A percentile compares a stretch with the other conserved stretches of the same genome.
Conservation (phyloP, 2,329 filamentous ascomycete genomes). For the Mycosphaerella arachidis region DNA sequence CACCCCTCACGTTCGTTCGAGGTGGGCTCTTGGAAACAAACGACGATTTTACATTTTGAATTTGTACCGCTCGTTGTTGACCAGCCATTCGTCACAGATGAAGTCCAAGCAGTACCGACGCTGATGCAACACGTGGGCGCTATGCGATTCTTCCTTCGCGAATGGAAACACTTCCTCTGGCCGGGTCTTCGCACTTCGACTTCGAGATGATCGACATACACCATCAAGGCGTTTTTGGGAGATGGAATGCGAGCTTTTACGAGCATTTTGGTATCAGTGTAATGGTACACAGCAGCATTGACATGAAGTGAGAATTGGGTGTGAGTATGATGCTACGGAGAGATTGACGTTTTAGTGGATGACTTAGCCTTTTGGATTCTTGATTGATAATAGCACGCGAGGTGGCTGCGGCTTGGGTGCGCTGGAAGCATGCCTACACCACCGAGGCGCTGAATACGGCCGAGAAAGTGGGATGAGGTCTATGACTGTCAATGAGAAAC, state of each 20-base stretch:
- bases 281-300: neutral
- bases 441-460: neutral
- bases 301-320: neutral
- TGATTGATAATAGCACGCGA: neutral
- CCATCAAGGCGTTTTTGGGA: neutral
- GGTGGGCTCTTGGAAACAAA: neutral
- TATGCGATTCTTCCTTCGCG: constrained; percentile 12
- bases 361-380: constrained; percentile 1
- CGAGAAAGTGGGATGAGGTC: neutral
- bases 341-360: neutral
- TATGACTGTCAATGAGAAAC: constrained; percentile 8
- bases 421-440: constrained; percentile 5
- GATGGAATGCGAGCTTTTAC: neutral
- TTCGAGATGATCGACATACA: neutral
- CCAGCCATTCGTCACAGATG: constrained; percentile 3
- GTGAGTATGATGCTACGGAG: neutral
- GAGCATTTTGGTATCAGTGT: neutral
- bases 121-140: constrained; percentile 12
- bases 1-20: neutral
- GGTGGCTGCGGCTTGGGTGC: constrained; percentile 1
- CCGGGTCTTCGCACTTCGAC: neutral
- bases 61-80: neutral
- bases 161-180: constrained; percentile 10
- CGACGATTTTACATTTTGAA: neutral
- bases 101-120: constrained; percentile 5